phyloP scores from a whole-genome alignment of 1,284 basidiomycete species.

The Rhodotorula sp. region DNA sequence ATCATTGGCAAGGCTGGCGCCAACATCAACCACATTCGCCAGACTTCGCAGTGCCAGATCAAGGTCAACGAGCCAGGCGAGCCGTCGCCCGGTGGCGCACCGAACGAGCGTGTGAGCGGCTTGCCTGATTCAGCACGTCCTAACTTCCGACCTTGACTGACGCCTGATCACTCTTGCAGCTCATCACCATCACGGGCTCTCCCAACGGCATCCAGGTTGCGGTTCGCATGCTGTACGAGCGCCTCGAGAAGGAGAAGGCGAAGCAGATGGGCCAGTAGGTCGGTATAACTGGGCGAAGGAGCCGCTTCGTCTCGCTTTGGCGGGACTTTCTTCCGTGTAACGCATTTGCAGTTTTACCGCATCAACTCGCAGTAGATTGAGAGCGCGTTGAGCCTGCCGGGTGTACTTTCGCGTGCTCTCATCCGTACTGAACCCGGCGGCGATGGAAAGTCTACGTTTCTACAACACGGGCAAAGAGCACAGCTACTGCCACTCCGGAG shows the following conservation, averaged over 20 bases:
- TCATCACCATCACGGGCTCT: constrained; percentile 92
- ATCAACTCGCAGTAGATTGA: no score
- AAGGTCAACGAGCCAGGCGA: constrained; percentile 80
- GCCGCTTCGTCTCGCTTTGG: neutral
- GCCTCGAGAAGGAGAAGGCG: constrained; percentile 71
- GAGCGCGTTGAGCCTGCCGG: no score
- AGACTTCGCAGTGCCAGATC: constrained; percentile 90
- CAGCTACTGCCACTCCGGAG: no score
- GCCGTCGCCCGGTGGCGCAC: constrained; percentile 58
- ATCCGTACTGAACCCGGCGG: no score
- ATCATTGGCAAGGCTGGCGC: constrained; percentile 97
- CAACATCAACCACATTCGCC: constrained; percentile 99
- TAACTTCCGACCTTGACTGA: neutral
- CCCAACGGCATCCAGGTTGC: constrained; percentile 95
- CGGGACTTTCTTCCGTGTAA: no score
- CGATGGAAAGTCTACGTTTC: no score
- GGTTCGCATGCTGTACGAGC: constrained; percentile 88
- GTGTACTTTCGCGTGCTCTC: no score
- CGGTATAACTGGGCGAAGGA: neutral
- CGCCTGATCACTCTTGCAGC: constrained; percentile 27
- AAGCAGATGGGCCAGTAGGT: constrained; percentile 9
- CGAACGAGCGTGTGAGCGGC: constrained; percentile 63
- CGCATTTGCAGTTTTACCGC: no score
- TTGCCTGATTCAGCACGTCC: neutral
- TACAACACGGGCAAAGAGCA: no score